Evolutionary conservation across 2,329 filamentous ascomycete species (phyloP), one percentile per base, ranked within the genome.

Genomic region (Talaromyces sp.): DNA sequence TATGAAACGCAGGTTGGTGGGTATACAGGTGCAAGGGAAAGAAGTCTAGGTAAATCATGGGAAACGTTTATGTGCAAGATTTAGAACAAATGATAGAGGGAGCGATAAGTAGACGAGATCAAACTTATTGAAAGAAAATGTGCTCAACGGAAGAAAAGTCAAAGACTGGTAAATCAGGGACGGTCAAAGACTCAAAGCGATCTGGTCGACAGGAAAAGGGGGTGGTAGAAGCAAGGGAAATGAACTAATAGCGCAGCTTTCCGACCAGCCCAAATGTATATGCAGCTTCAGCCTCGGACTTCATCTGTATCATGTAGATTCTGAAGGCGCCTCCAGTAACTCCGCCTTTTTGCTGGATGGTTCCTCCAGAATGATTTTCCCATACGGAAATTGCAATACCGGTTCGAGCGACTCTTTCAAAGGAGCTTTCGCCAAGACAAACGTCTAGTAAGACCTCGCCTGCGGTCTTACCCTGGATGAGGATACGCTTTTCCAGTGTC

Each of bases 331-430:
- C 81, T 33, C 78, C 79, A 4, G 84, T 81, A 35, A 86, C 84
- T 25, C 84, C 85, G 3, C 79, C 80, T 54, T 80, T 76, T 31
- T 77, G 77, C 0, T 82, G 79, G 52, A 80, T 72, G 22, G 83
- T 83, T 22, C 83, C 79, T 62, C 83, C 83, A 62, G 86, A 83
- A 51, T 85, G 85, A 64, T 90, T 86, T 70, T 94, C 89, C 85
- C 91, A 94, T 36, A 97, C 88, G 63, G 89, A 92, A 57, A 96
- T 86, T 1, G 94, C 89, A 66, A 97, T 93, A 48, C 92, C 92
- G 35, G 89, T 88, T 63, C 88, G 84, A 5, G 90, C 92, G 60
- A 96, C 84, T 17, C 89, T 80, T 64, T 92, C 88, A 74, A 96
- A 95, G 68, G 89, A 92, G 58, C 85, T 89, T 69, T 91, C 91